These are phyloP conservation scores for Maudiozyma humilis DNA, from an alignment of 1,139 yeast species.

Conservation along the genomic window DNA sequence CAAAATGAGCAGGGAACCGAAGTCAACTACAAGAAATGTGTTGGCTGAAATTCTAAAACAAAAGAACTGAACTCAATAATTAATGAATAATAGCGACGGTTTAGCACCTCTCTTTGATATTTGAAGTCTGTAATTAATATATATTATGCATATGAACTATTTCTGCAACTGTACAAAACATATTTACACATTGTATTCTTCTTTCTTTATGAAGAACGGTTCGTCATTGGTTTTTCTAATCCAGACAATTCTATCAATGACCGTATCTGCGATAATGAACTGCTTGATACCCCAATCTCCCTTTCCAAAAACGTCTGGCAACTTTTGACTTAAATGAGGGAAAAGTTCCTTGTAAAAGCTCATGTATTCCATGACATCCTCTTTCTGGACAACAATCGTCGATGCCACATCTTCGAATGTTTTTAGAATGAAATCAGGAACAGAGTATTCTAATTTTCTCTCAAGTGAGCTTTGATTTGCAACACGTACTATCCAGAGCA, in stretches of 20 bases:
- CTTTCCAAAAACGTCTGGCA: slow-evolving; percentile 52
- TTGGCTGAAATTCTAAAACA: slow-evolving; percentile 9
- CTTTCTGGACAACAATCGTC: slow-evolving; percentile 36
- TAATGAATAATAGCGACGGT: neutral
- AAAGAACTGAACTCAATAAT: neutral
- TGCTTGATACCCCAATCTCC: slow-evolving; percentile 61
- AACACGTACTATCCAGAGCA: slow-evolving; percentile 56
- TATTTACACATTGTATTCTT: slow-evolving; percentile 1
- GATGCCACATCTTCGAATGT: slow-evolving; percentile 38
- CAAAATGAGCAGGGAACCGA: slow-evolving; percentile 10
- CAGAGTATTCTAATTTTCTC: slow-evolving; percentile 29
- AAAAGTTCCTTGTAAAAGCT: slow-evolving; percentile 49
- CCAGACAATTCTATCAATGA: slow-evolving; percentile 52
- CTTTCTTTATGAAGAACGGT: slow-evolving; percentile 43
- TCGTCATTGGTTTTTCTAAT: slow-evolving; percentile 54
- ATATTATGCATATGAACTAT: neutral
- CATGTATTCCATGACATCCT: slow-evolving; percentile 49
- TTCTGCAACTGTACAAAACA: too few relatives aligned
- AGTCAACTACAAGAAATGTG: slow-evolving; percentile 4
- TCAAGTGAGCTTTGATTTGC: slow-evolving; percentile 40
- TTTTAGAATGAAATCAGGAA: slow-evolving; percentile 47
- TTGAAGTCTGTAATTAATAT: slow-evolving; percentile 1
- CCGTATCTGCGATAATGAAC: slow-evolving; percentile 51
- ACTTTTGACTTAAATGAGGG: slow-evolving; percentile 43
- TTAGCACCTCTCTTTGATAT: neutral